These are phyloP conservation scores for Ascoidea rubescens DNA, from an alignment of 805 yeast genomes.

Conservation along the genomic window DNA sequence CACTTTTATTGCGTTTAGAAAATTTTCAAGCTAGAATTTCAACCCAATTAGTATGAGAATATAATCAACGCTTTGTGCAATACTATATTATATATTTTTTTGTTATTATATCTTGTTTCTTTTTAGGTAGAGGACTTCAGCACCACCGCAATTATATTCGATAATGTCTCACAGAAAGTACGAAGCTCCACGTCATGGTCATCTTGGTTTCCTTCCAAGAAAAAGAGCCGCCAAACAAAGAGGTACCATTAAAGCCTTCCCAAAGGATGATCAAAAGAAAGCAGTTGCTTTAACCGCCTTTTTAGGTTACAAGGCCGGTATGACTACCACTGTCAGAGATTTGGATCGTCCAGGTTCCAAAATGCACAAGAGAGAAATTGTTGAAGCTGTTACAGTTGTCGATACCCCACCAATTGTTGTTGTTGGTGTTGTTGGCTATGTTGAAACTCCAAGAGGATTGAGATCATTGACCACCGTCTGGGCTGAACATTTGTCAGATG, in stretches of 20 bases:
- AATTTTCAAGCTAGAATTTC: too few relatives aligned
- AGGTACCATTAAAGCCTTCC: conserved; percentile 99
- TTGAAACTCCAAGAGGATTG: conserved; percentile 99
- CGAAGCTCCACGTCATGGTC: conserved; percentile 99
- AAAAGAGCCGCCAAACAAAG: conserved; percentile 98
- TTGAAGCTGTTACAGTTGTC: conserved; percentile 98
- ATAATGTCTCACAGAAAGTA: conserved; percentile 98
- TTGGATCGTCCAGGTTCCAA: conserved; percentile 99
- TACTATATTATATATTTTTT: too few relatives aligned
- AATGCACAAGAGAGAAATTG: conserved; percentile 99
- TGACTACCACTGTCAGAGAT: conserved; percentile 99
- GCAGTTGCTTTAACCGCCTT: conserved; percentile 98
- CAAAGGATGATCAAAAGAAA: conserved; percentile 95
- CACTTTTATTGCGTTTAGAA: too few relatives aligned
- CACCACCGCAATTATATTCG: conserved; percentile 5
- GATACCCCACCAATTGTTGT: conserved; percentile 99
- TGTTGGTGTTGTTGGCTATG: conserved; percentile 99
- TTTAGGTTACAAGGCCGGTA: conserved; percentile 99
- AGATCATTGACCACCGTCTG: conserved; percentile 99
- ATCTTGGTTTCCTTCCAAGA: conserved; percentile 99
- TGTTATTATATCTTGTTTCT: too few relatives aligned
- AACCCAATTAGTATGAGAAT: too few relatives aligned
- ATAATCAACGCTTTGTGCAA: too few relatives aligned
- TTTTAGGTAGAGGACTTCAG: too few relatives aligned
- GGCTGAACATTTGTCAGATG: conserved; percentile 99